Conservation (phyloP, 768 basidiomycete genomes). For the Mycena sanguinolenta region DNA sequence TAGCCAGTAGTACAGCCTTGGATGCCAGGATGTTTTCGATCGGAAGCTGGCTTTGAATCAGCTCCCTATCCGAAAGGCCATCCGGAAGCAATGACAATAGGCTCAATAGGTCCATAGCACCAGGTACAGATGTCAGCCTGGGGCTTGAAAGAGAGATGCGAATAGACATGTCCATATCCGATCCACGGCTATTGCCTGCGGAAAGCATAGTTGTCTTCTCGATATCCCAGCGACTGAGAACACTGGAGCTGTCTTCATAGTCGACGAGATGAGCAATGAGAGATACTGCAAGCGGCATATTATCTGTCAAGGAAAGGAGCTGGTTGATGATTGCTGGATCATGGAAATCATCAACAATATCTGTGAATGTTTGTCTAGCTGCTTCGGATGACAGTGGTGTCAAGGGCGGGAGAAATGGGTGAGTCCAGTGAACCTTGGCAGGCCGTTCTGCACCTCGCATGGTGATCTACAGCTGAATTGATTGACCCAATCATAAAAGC, state of each 20-base stretch:
- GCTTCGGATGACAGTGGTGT: background rate
- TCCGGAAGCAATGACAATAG: background rate
- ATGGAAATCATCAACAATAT: background rate
- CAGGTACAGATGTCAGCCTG: background rate
- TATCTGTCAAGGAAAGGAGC: background rate
- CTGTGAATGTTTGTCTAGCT: background rate
- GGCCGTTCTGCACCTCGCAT: conserved; percentile 3
- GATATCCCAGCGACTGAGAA: background rate
- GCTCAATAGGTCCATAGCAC: background rate
- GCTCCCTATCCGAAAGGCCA: background rate
- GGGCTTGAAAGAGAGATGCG: background rate
- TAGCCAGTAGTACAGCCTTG: background rate
- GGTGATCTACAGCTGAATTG: background rate
- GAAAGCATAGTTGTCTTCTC: background rate
- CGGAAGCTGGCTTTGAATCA: background rate
- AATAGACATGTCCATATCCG: background rate
- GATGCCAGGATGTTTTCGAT: background rate
- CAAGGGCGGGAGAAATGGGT: background rate
- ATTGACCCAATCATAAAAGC: background rate
- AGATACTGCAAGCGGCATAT: conserved; percentile 1
- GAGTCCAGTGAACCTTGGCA: conserved; percentile 4
- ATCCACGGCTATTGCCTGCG: background rate
- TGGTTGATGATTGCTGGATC: background rate
- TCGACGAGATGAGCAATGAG: conserved; percentile 4
- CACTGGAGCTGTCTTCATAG: background rate